Evolutionary conservation across 352 stramenopile genomes (phyloP), one percentile per base, ranked within the genome.

Genomic region (Pythium angustatum): DNA sequence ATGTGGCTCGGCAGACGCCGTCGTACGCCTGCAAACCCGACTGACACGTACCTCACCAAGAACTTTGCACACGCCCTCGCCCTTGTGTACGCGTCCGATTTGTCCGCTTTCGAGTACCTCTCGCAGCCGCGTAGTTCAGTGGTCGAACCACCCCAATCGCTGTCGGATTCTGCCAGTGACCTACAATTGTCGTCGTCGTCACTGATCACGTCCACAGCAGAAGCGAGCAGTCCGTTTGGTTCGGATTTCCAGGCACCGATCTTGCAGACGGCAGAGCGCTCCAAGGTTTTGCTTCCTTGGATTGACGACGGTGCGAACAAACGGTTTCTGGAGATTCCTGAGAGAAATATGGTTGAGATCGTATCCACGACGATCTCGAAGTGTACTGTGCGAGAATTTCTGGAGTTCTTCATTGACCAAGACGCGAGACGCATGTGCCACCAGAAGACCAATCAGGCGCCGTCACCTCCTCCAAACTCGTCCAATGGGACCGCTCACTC

Each of bases 1-100:
- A 91, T 91, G 83, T 94, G 80, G 78, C 71, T 90, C 28, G 80
- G 78, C 15, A 80, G 85, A 24, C 81, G 79, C 31, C 66, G 58
- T 17, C 64, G 65, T 3, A 55, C 58, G n/a, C 34, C 72, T 34
- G 36, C 49, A 40, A 36, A 77, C 41, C 33, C 58, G 24, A 69
- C 59, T 10, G 71, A 78, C 6, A 62, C 86, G 21, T 88, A 85
- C 34, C 62, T 94, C 45, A 85, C 83, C 44, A 94, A 90, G 58
- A 76, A 89, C 44, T 92, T 91, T 62, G 65, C 78, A 7, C 75
- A 87, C 57, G 83, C 85, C 6, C 68, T 94, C 15, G 69, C 76
- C 11, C 52, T 94, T 0, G 65, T 83, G 11, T 94, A 94, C 62
- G 76, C 83, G n/a, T 84, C 85, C 11, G 77, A 91, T 26, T 64